Conservation (phyloP, 116 monocot species). For the Trichopus zeylanicus region DNA sequence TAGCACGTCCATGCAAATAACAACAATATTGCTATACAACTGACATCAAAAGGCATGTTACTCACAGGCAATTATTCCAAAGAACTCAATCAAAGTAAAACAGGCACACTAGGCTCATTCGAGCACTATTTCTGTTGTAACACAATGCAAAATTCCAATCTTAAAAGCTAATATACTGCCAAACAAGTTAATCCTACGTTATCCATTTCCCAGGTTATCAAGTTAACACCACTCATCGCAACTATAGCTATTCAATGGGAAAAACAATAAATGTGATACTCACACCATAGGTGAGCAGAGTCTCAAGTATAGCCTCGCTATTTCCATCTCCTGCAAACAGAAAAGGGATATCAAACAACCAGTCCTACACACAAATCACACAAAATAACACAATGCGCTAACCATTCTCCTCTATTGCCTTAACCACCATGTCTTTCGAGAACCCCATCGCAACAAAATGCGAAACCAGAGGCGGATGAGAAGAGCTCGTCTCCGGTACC, state of each 20-base stretch:
- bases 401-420: constrained; percentile 61
- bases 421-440: constrained; percentile 37
- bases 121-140: too few species aligned
- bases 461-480: constrained; percentile 22
- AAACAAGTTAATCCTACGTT: neutral
- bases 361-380: neutral
- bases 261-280: constrained; percentile 1
- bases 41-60: too few species aligned
- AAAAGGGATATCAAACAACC: neutral
- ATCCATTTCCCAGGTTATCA: neutral
- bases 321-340: constrained; percentile 39
- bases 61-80: too few species aligned
- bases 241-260: neutral
- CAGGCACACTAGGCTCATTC: too few species aligned
- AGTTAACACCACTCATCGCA: neutral
- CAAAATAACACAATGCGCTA: constrained; percentile 8
- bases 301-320: constrained; percentile 35
- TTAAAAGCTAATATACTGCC: neutral
- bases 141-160: too few species aligned
- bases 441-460: constrained; percentile 68
- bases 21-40: too few species aligned
- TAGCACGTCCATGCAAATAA: too few species aligned
- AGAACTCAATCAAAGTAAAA: too few species aligned
- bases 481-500: constrained; percentile 29
- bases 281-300: constrained; percentile 40